Conservation (phyloP, 306 rosid genomes). For the Amphicarpaea edgeworthii region DNA sequence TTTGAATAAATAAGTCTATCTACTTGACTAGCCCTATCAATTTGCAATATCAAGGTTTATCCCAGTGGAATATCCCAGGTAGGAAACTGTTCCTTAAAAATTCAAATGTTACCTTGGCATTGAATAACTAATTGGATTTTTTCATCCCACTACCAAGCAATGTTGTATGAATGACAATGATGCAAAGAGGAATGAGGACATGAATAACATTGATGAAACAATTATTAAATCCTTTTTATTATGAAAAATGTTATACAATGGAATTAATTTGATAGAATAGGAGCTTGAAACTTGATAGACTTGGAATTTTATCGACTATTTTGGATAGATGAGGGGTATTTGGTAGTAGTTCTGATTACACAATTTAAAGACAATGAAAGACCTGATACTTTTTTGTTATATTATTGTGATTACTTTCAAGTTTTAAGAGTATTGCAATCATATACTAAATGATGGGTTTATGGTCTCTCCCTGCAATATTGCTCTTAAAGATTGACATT, state of each 20-base stretch:
- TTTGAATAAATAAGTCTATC: constrained; percentile 49
- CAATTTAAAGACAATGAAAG: constrained; percentile 28
- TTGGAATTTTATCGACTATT: neutral
- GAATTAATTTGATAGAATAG: constrained; percentile 11
- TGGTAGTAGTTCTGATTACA: neutral
- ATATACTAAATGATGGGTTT: neutral
- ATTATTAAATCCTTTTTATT: neutral
- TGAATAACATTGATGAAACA: neutral
- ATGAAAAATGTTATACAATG: neutral
- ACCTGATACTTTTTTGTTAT: neutral
- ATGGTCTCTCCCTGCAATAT: constrained; percentile 25
- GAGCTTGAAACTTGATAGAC: neutral
- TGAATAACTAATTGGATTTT: constrained; percentile 20
- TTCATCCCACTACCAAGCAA: constrained; percentile 16
- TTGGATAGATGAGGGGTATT: constrained; percentile 12
- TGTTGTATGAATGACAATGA: neutral
- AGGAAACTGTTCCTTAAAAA: neutral
- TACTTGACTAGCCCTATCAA: constrained; percentile 39
- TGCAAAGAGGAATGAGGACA: neutral
- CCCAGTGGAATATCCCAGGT: neutral
- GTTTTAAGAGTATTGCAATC: constrained; percentile 11
- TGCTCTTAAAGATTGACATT: constrained; percentile 25
- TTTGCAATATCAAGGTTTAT: constrained; percentile 20
- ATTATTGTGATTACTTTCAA: neutral
- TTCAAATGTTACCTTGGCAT: constrained; percentile 13